Evolutionary conservation across 257 asterid genomes (phyloP).

Genomic region (Solanum piurae): DNA sequence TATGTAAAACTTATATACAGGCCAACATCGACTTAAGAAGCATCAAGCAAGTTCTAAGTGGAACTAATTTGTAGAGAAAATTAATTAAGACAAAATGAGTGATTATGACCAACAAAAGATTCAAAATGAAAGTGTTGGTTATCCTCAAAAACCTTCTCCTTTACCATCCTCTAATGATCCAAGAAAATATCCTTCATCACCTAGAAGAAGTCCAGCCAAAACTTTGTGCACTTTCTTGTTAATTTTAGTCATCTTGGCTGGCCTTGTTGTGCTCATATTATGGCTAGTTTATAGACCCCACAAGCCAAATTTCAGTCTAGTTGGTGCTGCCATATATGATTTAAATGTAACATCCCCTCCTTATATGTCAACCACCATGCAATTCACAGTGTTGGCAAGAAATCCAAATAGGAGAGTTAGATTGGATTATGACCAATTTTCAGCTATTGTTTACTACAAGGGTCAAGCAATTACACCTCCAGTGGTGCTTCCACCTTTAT

Average conservation of each 20-base stretch:
- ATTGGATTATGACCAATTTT: slow-evolving; percentile 34
- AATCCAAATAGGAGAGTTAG: slow-evolving; percentile 50
- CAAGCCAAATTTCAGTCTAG: slow-evolving; percentile 41
- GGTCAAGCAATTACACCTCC: slow-evolving; percentile 43
- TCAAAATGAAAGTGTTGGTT: not conserved
- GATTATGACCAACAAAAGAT: not conserved
- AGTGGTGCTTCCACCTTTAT: slow-evolving; percentile 37
- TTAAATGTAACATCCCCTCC: slow-evolving; percentile 39
- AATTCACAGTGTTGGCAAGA: slow-evolving; percentile 43
- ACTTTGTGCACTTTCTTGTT: slow-evolving; percentile 13
- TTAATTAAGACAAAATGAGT: not conserved
- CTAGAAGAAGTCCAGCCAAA: not conserved
- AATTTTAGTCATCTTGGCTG: slow-evolving; percentile 25
- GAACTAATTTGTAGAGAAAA: not conserved
- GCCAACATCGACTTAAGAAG: not conserved
- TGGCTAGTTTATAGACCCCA: slow-evolving; percentile 57
- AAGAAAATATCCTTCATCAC: not conserved
- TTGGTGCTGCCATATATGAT: slow-evolving; percentile 36
- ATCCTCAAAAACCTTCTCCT: not conserved
- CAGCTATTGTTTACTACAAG: slow-evolving; percentile 42
- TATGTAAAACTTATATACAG: not conserved
- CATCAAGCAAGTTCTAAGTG: not conserved
- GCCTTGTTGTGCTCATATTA: slow-evolving; percentile 27
- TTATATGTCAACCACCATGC: slow-evolving; percentile 37
- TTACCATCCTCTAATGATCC: not conserved